These are phyloP conservation scores for Scheffersomyces segobiensis DNA, from an alignment of 1,139 yeast species.

Conservation along the genomic window DNA sequence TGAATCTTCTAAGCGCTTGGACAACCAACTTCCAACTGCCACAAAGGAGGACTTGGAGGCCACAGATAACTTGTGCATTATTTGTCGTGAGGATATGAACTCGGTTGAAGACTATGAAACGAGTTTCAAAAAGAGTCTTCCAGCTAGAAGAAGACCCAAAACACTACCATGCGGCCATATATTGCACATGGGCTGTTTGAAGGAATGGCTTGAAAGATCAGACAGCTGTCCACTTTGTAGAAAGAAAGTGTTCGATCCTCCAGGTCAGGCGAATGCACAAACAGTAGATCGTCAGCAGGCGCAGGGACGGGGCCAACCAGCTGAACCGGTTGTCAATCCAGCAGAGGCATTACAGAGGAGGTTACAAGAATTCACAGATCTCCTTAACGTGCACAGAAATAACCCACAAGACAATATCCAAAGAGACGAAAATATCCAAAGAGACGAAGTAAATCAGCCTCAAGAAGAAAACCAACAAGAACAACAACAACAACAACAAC, in stretches of 20 bases:
- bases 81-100: slow-evolving; percentile 83
- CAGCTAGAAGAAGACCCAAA: slow-evolving; percentile 63
- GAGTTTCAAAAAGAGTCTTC: slow-evolving; percentile 21
- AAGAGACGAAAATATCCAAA: background rate
- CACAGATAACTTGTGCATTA: slow-evolving; percentile 69
- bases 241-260: slow-evolving; percentile 53
- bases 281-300: slow-evolving; percentile 5
- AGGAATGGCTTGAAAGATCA: slow-evolving; percentile 91
- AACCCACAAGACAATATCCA: background rate
- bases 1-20: slow-evolving; percentile 66
- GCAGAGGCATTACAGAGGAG: slow-evolving; percentile 8
- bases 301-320: slow-evolving; percentile 3
- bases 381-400: slow-evolving; percentile 1
- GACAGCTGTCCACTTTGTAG: slow-evolving; percentile 93
- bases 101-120: slow-evolving; percentile 32
- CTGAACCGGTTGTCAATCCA: slow-evolving; percentile 6
- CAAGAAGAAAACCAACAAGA: background rate
- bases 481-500: background rate
- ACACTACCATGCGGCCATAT: slow-evolving; percentile 83
- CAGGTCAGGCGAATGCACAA: slow-evolving; percentile 2
- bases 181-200: slow-evolving; percentile 85
- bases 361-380: slow-evolving; percentile 8
- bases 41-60: slow-evolving; percentile 59
- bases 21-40: slow-evolving; percentile 61
- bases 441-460: background rate